These are phyloP conservation scores for Talaromyces verruculosus DNA, from an alignment of 2,329 filamentous ascomycete species.

Conservation along the genomic window DNA sequence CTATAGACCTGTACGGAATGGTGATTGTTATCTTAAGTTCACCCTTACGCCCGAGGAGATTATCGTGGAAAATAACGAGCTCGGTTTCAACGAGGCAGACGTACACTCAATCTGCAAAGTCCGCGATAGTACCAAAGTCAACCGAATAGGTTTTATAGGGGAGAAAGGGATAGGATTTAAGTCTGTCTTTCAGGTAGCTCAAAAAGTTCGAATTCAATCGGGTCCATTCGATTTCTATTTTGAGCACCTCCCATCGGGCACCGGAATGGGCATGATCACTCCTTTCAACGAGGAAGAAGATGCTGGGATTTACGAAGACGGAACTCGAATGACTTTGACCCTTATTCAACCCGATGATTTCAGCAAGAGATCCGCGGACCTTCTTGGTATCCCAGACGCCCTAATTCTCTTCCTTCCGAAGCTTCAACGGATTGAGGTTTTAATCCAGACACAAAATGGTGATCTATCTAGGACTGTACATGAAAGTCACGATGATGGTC, in stretches of 20 bases:
- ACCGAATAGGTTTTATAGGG: slow-evolving; percentile 32
- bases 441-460: not conserved
- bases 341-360: not conserved
- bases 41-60: not conserved
- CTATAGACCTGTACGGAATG: not conserved
- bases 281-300: not conserved
- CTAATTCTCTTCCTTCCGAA: not conserved
- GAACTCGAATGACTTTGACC: not conserved
- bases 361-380: not conserved
- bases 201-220: slow-evolving; percentile 43
- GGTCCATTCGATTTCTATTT: slow-evolving; percentile 41
- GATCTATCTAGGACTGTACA: not conserved
- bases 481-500: not conserved
- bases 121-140: slow-evolving; percentile 28
- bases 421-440: not conserved
- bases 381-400: not conserved
- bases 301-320: not conserved
- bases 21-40: not conserved
- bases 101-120: slow-evolving; percentile 4
- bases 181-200: slow-evolving; percentile 38
- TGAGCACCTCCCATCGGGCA: slow-evolving; percentile 37
- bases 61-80: not conserved
- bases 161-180: slow-evolving; percentile 42
- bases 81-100: not conserved
- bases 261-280: slow-evolving; percentile 55